A percentile compares a stretch with the other conserved stretches of the same genome.
phyloP scores from a whole-genome alignment of 2,329 filamentous ascomycete species.

The Neocatenulostroma microsporum region DNA sequence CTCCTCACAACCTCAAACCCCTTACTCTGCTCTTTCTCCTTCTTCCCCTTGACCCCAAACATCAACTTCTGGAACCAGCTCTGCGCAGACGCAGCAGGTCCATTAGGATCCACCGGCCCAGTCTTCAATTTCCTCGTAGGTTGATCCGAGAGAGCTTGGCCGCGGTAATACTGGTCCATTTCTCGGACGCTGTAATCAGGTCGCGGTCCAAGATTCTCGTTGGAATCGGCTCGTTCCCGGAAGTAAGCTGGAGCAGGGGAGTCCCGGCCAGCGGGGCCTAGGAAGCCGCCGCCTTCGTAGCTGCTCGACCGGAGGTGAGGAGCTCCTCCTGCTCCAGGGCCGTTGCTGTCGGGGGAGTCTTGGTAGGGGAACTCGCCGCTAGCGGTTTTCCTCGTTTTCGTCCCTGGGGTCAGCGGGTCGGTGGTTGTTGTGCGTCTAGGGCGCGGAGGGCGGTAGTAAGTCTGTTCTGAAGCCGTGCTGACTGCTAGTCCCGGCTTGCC shows the following conservation, averaged over 20 bases:
- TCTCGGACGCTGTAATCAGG: slow-evolving; percentile 90
- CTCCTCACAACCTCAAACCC: slow-evolving; percentile 92
- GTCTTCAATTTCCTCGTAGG: slow-evolving; percentile 82
- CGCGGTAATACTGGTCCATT: slow-evolving; percentile 94
- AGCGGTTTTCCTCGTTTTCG: slow-evolving; percentile 39
- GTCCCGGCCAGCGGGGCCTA: slow-evolving; percentile 3
- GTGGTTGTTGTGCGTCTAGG: slow-evolving; percentile 59
- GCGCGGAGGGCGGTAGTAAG: slow-evolving; percentile 82
- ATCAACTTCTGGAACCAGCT: slow-evolving; percentile 80
- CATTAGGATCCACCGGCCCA: slow-evolving; percentile 88
- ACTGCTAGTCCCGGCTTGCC: slow-evolving; percentile 11
- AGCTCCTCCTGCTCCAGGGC: too few species aligned
- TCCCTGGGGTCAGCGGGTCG: slow-evolving; percentile 37
- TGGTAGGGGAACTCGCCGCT: slow-evolving; percentile 32
- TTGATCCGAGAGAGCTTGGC: slow-evolving; percentile 73
- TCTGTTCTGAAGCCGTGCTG: slow-evolving; percentile 38
- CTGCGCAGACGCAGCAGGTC: slow-evolving; percentile 78
- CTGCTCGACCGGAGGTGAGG: slow-evolving; percentile 21
- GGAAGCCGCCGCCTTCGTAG: slow-evolving; percentile 19
- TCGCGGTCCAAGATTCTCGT: slow-evolving; percentile 41
- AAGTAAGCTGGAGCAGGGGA: slow-evolving; percentile 50
- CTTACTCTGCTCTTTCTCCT: slow-evolving; percentile 83
- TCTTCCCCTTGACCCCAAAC: slow-evolving; percentile 44
- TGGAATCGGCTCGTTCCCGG: slow-evolving; percentile 46
- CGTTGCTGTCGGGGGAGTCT: slow-evolving; percentile 32